These are phyloP conservation scores for Xylaria castorea DNA, from an alignment of 495 filamentous ascomycete genomes.

Conservation along the genomic window DNA sequence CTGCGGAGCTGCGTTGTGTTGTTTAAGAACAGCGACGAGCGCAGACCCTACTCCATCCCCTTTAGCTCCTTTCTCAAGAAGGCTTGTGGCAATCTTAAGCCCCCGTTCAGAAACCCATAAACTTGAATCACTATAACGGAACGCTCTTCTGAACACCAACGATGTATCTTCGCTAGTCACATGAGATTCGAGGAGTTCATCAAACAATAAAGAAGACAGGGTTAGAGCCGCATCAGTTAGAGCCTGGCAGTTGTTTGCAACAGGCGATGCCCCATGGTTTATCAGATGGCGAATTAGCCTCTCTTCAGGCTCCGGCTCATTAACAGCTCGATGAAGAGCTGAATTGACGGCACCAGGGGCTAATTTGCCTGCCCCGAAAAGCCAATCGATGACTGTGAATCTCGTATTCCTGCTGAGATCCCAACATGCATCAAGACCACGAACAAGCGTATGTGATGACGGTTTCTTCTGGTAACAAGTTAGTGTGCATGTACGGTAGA, in stretches of 20 bases:
- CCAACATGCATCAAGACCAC: slow-evolving; percentile 53
- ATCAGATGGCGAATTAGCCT: slow-evolving; percentile 51
- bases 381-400: slow-evolving; percentile 50
- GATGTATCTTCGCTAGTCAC: slow-evolving; percentile 47
- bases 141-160: slow-evolving; percentile 48
- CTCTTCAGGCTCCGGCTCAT: slow-evolving; percentile 52
- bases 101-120: slow-evolving; percentile 50
- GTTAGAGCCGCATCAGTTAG: slow-evolving; percentile 50
- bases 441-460: slow-evolving; percentile 46
- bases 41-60: slow-evolving; percentile 49
- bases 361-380: slow-evolving; percentile 52
- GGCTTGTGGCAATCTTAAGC: slow-evolving; percentile 44
- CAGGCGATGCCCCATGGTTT: slow-evolving; percentile 48
- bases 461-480: slow-evolving; percentile 42
- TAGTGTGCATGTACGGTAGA: not conserved
- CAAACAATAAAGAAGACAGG: slow-evolving; percentile 43
- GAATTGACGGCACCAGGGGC: slow-evolving; percentile 49
- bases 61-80: slow-evolving; percentile 51
- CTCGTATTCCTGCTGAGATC: slow-evolving; percentile 49
- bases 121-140: slow-evolving; percentile 39
- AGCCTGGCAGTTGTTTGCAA: slow-evolving; percentile 52
- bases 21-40: slow-evolving; percentile 44
- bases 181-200: slow-evolving; percentile 42
- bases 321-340: slow-evolving; percentile 50
- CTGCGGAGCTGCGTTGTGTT: slow-evolving; percentile 40